Evolutionary conservation across 208 protist species (phyloP).

Genomic region (Vickermania ingenoplastis): DNA sequence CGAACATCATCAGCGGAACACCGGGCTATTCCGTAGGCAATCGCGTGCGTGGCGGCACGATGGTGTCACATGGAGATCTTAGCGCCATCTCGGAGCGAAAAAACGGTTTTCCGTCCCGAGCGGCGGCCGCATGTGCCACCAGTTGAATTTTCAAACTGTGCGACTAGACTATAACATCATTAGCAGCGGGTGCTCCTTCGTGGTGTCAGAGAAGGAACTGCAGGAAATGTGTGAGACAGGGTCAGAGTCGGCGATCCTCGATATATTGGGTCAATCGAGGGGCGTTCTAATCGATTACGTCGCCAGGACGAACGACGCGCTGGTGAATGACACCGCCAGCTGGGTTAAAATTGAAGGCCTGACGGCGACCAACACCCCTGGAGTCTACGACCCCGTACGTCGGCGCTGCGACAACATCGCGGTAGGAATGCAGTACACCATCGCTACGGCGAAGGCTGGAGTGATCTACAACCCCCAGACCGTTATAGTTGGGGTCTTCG

Average conservation of each 20-base stretch:
- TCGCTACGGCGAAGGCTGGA: constrained; percentile 59
- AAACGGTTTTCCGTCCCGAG: constrained; percentile 52
- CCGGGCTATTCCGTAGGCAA: constrained; percentile 45
- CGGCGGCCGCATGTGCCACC: constrained; percentile 30
- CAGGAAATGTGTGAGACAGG: constrained; percentile 30
- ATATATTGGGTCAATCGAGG: constrained; percentile 17
- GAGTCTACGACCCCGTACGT: constrained; percentile 28
- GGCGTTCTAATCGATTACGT: constrained; percentile 29
- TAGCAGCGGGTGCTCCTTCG: constrained; percentile 39
- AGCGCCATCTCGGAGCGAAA: constrained; percentile 36
- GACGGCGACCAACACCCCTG: constrained; percentile 7
- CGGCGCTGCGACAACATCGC: constrained; percentile 44
- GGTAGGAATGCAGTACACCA: constrained; percentile 51
- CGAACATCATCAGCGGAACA: constrained; percentile 36
- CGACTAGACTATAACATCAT: constrained; percentile 49
- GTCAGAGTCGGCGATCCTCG: constrained; percentile 16
- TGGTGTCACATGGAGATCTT: constrained; percentile 18
- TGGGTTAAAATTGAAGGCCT: constrained; percentile 60
- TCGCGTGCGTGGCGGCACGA: constrained; percentile 34
- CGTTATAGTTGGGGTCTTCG: constrained; percentile 64
- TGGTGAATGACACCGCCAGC: constrained; percentile 54
- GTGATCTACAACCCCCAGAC: constrained; percentile 68
- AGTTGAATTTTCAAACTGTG: constrained; percentile 22
- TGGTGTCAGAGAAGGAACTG: constrained; percentile 32
- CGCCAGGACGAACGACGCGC: constrained; percentile 58